Evolutionary conservation across 2,329 filamentous ascomycete genomes (phyloP).

Genomic region (Metarhizium rileyi): DNA sequence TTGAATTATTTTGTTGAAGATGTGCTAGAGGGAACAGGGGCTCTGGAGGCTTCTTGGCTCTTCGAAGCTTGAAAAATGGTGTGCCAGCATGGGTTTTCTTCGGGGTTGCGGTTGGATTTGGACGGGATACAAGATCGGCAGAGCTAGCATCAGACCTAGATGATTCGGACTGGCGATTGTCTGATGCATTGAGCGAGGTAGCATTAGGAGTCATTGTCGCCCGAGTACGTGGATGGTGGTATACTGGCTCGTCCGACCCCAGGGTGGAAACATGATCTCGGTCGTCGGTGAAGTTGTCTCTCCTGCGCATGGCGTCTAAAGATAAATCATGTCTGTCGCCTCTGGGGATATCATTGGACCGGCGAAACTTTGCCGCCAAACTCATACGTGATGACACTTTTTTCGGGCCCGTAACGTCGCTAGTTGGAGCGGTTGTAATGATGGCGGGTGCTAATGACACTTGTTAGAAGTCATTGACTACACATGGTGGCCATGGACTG

Average conservation of each 20-base stretch:
- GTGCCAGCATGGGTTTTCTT: slow-evolving; percentile 53
- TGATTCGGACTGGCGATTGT: slow-evolving; percentile 54
- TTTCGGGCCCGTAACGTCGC: slow-evolving; percentile 43
- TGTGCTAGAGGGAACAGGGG: slow-evolving; percentile 78
- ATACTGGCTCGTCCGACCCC: slow-evolving; percentile 47
- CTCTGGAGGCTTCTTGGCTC: slow-evolving; percentile 63
- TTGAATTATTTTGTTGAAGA: slow-evolving; percentile 57
- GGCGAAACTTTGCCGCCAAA: slow-evolving; percentile 42
- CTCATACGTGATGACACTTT: slow-evolving; percentile 48
- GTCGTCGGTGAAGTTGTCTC: slow-evolving; percentile 12
- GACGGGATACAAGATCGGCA: slow-evolving; percentile 49
- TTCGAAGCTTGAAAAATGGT: slow-evolving; percentile 73
- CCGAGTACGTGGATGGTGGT: slow-evolving; percentile 21
- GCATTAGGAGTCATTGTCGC: slow-evolving; percentile 18
- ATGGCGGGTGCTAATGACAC: slow-evolving; percentile 53
- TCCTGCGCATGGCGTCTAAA: not conserved
- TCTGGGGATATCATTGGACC: slow-evolving; percentile 37
- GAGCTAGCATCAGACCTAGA: slow-evolving; percentile 83
- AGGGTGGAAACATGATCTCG: slow-evolving; percentile 20
- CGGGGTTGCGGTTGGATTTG: slow-evolving; percentile 51
- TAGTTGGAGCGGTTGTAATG: slow-evolving; percentile 84
- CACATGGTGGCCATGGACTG: not conserved
- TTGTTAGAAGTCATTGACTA: not conserved
- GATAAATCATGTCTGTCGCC: slow-evolving; percentile 13
- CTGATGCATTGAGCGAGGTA: slow-evolving; percentile 38